Percentiles rank a stretch among this genome's conserved stretches.
These are phyloP conservation scores for Xylariales sp. DNA, from an alignment of 2,329 filamentous ascomycete species.

Conservation along the genomic window DNA sequence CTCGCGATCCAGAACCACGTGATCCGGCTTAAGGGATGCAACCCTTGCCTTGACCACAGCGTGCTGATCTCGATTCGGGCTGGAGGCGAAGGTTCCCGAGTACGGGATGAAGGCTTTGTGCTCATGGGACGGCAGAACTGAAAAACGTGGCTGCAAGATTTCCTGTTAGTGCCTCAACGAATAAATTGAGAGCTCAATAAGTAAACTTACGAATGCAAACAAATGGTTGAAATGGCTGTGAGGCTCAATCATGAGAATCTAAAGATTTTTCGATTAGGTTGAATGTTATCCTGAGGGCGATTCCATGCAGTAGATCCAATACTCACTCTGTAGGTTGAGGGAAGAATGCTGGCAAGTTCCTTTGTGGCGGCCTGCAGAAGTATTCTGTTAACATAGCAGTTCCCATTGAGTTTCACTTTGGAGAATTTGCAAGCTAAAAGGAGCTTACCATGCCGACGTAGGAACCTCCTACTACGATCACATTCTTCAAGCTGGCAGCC, in stretches of 20 bases:
- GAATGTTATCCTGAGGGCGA: too few relatives aligned
- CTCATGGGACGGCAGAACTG: constrained; percentile 36
- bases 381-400: too few relatives aligned
- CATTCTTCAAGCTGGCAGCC: constrained; percentile 24
- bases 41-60: constrained; percentile 28
- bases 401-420: too few relatives aligned
- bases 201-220: constrained; percentile 34
- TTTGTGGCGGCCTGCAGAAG: constrained; percentile 26
- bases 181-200: not conserved
- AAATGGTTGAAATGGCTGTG: constrained; percentile 46
- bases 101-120: constrained; percentile 46
- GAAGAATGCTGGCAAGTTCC: constrained; percentile 31
- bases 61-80: constrained; percentile 24
- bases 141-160: constrained; percentile 32
- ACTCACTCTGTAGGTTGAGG: constrained; percentile 27
- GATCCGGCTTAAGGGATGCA: constrained; percentile 22
- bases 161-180: not conserved
- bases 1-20: constrained; percentile 29
- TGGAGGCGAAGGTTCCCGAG: constrained; percentile 22
- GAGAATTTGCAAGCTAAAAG: too few relatives aligned
- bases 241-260: constrained; percentile 39
- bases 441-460: constrained; percentile 37
- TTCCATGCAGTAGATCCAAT: too few relatives aligned
- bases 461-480: constrained; percentile 41
- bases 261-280: too few relatives aligned